These are phyloP conservation scores for Cicer chorassanicum DNA, from an alignment of 306 rosid species.

Conservation along the genomic window DNA sequence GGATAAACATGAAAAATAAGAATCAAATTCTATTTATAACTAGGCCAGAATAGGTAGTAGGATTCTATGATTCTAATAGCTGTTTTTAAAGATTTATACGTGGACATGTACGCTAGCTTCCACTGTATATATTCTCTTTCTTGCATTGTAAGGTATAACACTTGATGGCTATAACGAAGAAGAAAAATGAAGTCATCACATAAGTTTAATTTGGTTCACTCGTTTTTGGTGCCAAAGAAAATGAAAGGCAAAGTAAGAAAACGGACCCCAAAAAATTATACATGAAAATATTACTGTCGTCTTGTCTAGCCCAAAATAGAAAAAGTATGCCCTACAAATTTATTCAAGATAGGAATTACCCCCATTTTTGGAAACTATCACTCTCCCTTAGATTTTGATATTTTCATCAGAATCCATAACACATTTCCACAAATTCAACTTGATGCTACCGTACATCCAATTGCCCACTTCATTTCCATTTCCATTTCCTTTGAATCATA, in stretches of 20 bases:
- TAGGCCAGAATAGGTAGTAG: constrained; percentile 28
- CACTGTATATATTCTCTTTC: constrained; percentile 5
- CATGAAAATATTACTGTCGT: constrained; percentile 39
- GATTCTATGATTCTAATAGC: constrained; percentile 15
- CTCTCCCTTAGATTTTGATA: constrained; percentile 50
- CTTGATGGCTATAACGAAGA: background rate
- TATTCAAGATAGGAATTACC: constrained; percentile 40
- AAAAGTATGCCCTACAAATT: constrained; percentile 43
- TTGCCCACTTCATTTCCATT: constrained; percentile 6
- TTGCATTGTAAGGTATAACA: constrained; percentile 24
- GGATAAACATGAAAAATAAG: constrained; percentile 32
- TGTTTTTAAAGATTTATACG: background rate
- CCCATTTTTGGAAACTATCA: constrained; percentile 47
- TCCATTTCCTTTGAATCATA: constrained; percentile 17
- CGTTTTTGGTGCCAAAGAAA: constrained; percentile 38
- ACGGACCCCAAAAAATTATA: constrained; percentile 45
- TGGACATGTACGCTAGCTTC: background rate
- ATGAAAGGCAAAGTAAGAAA: constrained; percentile 38
- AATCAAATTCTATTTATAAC: constrained; percentile 38
- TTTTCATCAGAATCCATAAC: constrained; percentile 47
- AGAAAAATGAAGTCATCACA: background rate
- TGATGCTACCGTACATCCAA: constrained; percentile 41
- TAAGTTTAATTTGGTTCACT: constrained; percentile 8
- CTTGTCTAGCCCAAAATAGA: constrained; percentile 40
- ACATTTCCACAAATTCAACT: constrained; percentile 37